These are phyloP conservation scores for Dactylellina cionopaga DNA, from an alignment of 2,329 filamentous ascomycete species.

Conservation along the genomic window DNA sequence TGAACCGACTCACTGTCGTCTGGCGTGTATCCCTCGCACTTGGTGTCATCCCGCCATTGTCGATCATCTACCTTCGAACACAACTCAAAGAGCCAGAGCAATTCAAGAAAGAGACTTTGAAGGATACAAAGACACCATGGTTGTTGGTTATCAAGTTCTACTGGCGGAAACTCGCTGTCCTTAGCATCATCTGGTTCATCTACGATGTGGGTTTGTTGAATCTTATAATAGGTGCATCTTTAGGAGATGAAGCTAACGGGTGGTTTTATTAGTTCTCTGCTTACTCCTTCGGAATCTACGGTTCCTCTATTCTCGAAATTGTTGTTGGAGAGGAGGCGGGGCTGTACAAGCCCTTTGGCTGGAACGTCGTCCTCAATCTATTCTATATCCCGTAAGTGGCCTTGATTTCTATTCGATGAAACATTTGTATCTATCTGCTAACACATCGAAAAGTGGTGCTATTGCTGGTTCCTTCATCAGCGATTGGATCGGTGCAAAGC, in stretches of 20 bases:
- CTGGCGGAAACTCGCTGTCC: constrained; percentile 75
- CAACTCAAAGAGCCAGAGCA: constrained; percentile 82
- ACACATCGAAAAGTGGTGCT: constrained; percentile 67
- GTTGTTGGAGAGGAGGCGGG: constrained; percentile 68
- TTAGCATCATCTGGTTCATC: constrained; percentile 83
- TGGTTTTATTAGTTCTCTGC: constrained; percentile 70
- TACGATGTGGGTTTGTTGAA: constrained; percentile 69
- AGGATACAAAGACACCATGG: constrained; percentile 67
- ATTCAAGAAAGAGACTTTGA: constrained; percentile 76
- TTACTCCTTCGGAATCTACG: constrained; percentile 89
- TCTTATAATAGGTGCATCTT: not conserved
- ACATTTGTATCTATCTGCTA: constrained; percentile 71
- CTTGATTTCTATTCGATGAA: not conserved
- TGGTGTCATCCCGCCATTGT: constrained; percentile 78
- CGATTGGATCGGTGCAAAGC: constrained; percentile 68
- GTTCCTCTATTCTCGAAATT: constrained; percentile 75
- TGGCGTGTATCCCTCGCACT: constrained; percentile 85
- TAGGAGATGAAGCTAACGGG: constrained; percentile 50
- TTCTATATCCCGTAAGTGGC: constrained; percentile 64
- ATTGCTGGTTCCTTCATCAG: constrained; percentile 78
- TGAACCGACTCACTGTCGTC: constrained; percentile 75
- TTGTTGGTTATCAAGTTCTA: constrained; percentile 72
- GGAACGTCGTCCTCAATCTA: constrained; percentile 86
- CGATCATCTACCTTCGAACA: constrained; percentile 76
- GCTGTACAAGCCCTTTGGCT: constrained; percentile 82